Conservation (phyloP, 768 basidiomycete species). For the Fibroporia radiculosa region DNA sequence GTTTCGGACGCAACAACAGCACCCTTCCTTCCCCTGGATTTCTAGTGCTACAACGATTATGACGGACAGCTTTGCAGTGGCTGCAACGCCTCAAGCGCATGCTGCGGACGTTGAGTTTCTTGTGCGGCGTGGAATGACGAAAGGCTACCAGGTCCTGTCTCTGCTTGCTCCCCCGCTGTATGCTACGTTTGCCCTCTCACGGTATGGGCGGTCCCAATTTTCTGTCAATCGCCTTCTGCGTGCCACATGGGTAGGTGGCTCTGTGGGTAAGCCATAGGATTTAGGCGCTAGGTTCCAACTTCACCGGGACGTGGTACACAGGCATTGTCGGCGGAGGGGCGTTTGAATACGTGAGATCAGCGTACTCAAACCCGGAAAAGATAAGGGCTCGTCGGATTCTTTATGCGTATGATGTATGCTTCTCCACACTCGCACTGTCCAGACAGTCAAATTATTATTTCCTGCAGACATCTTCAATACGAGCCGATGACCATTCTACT, state of each 20-base stretch:
- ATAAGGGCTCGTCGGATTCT: conserved; percentile 43
- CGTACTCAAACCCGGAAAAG: conserved; percentile 40
- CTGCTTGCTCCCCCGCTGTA: conserved; percentile 58
- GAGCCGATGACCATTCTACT: conserved; percentile 68
- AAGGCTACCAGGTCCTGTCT: conserved; percentile 64
- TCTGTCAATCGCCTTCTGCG: conserved; percentile 57
- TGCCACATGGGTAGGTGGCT: conserved; percentile 67
- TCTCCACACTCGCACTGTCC: conserved; percentile 2
- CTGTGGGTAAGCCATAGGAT: conserved; percentile 35
- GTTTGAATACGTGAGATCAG: conserved; percentile 54
- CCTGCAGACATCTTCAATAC: conserved; percentile 45
- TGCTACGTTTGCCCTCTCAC: conserved; percentile 40
- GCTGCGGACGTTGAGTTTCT: conserved; percentile 58
- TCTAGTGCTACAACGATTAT: conserved; percentile 10
- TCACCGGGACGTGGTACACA: conserved; percentile 13
- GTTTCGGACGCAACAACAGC: too few species aligned
- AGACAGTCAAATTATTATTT: conserved; percentile 8
- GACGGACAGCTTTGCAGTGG: conserved; percentile 17
- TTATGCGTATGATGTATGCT: conserved; percentile 50
- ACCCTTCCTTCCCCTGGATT: too few species aligned
- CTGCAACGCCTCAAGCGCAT: conserved; percentile 25
- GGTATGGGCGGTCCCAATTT: conserved; percentile 47
- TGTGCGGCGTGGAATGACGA: conserved; percentile 54
- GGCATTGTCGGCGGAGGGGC: conserved; percentile 46
- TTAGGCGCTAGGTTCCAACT: background rate